Evolutionary conservation across 768 basidiomycete genomes (phyloP).

Genomic region (Suillus americanus): DNA sequence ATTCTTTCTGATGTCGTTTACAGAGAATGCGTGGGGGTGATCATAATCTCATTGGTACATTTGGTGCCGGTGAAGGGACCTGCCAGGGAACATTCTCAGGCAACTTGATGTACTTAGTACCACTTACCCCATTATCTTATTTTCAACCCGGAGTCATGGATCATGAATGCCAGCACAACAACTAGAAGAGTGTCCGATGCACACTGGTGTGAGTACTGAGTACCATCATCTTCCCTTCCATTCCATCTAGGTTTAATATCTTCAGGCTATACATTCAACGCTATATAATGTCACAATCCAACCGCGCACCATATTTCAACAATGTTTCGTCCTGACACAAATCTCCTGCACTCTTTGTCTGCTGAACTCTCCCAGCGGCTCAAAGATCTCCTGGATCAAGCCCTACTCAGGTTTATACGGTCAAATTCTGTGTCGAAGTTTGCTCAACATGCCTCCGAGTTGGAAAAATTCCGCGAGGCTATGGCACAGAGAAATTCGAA

Average conservation of each 20-base stretch:
- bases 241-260: neutral
- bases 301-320: neutral
- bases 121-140: no score
- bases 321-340: neutral
- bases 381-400: neutral
- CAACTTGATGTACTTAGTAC: no score
- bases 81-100: neutral
- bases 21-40: neutral
- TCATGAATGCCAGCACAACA: neutral
- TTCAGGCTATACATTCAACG: neutral
- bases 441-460: neutral
- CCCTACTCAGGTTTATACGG: neutral
- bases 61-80: neutral
- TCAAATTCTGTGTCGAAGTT: conserved; percentile 1
- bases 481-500: neutral
- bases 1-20: neutral
- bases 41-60: neutral
- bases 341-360: neutral
- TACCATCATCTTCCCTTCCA: neutral
- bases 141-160: no score
- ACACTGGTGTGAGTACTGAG: neutral
- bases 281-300: neutral
- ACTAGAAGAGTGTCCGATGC: neutral
- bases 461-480: neutral
- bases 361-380: conserved; percentile 3